These are phyloP conservation scores for Dothistroma septosporum DNA, from an alignment of 2,329 filamentous ascomycete species.

Conservation along the genomic window DNA sequence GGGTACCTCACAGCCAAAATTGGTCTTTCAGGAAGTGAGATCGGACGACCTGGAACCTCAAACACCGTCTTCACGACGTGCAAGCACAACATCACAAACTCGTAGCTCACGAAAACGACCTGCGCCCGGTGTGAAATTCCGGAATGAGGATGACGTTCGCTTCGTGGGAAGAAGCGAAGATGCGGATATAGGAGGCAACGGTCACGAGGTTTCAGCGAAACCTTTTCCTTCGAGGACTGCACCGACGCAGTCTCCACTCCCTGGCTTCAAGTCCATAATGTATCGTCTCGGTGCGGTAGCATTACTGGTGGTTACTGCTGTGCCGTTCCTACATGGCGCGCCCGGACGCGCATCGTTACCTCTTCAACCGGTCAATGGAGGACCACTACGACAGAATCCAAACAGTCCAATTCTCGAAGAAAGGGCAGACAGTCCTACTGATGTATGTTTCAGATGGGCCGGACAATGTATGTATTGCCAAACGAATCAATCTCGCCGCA, in stretches of 20 bases:
- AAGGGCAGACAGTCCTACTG: slow-evolving; percentile 43
- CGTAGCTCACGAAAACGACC: slow-evolving; percentile 9
- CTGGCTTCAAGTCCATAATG: slow-evolving; percentile 23
- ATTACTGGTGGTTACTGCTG: slow-evolving; percentile 25
- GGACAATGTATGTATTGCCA: slow-evolving; percentile 50
- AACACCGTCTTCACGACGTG: not conserved
- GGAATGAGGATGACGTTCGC: slow-evolving; percentile 29
- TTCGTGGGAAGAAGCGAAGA: slow-evolving; percentile 24
- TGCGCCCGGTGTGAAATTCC: slow-evolving; percentile 25
- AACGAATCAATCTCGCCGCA: not conserved
- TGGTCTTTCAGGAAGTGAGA: slow-evolving; percentile 8
- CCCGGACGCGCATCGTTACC: slow-evolving; percentile 23
- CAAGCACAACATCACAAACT: slow-evolving; percentile 3
- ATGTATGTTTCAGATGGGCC: slow-evolving; percentile 62
- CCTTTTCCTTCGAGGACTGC: not conserved
- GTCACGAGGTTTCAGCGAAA: slow-evolving; percentile 2
- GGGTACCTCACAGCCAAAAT: slow-evolving; percentile 7
- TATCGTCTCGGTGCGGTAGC: slow-evolving; percentile 27
- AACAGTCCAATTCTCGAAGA: slow-evolving; percentile 22
- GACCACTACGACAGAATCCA: slow-evolving; percentile 22
- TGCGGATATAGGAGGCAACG: slow-evolving; percentile 15
- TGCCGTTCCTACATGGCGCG: slow-evolving; percentile 29
- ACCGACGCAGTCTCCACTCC: slow-evolving; percentile 19
- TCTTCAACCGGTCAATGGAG: slow-evolving; percentile 31
- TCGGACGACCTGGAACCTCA: slow-evolving; percentile 6